Evolutionary conservation across 345 rosid species (phyloP).

Genomic region (Populus nigra): DNA sequence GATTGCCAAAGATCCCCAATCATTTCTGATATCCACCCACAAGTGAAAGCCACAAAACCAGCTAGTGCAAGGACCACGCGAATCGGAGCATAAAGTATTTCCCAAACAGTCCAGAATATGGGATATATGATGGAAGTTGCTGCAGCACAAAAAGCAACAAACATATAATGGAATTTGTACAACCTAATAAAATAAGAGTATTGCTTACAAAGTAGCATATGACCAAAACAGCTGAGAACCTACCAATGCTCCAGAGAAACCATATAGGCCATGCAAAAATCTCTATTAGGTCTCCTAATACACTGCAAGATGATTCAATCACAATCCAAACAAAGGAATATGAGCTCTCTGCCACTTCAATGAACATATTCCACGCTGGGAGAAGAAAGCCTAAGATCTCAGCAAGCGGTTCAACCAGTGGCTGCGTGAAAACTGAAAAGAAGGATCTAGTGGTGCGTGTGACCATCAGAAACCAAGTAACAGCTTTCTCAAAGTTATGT

Average conservation of each 20-base stretch:
- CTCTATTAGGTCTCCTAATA: conserved; percentile 49
- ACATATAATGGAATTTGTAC: conserved; percentile 2
- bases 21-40: conserved; percentile 40
- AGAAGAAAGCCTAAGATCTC: conserved; percentile 46
- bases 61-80: conserved; percentile 54
- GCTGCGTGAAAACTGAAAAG: conserved; percentile 55
- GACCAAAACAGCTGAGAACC: conserved; percentile 15
- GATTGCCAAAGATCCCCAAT: conserved; percentile 56
- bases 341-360: conserved; percentile 48
- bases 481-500: conserved; percentile 84
- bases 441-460: conserved; percentile 55
- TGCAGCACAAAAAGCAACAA: conserved; percentile 34
- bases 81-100: conserved; percentile 61
- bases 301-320: conserved; percentile 43
- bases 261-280: conserved; percentile 60
- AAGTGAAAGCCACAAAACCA: conserved; percentile 42
- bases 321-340: conserved; percentile 48
- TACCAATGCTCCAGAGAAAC: conserved; percentile 63
- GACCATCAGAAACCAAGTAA: conserved; percentile 57
- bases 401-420: conserved; percentile 51
- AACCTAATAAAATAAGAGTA: conserved; percentile 2
- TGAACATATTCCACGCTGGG: conserved; percentile 61
- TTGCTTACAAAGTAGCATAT: not conserved
- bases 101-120: conserved; percentile 62
- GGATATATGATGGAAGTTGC: conserved; percentile 59